Conservation (phyloP, 352 stramenopile genomes). For the Phytophthora uliginosa region DNA sequence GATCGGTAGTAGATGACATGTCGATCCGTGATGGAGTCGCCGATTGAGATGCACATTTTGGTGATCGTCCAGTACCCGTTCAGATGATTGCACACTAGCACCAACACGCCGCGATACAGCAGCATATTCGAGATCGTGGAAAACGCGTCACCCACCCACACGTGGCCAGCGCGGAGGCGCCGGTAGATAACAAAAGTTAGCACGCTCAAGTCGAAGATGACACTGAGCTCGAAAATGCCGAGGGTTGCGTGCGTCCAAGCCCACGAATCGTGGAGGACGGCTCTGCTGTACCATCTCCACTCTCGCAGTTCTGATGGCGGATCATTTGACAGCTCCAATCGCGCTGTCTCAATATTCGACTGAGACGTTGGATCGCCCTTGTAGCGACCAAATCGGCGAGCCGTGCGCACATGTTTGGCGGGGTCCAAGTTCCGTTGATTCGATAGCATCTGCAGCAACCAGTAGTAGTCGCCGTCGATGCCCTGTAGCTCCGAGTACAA, state of each 20-base stretch:
- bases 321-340: conserved; percentile 34
- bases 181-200: conserved; percentile 44
- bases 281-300: conserved; percentile 40
- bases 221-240: conserved; percentile 35
- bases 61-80: conserved; percentile 51
- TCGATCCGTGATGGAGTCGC: conserved; percentile 25
- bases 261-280: conserved; percentile 55
- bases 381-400: conserved; percentile 48
- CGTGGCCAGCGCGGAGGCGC: conserved; percentile 33
- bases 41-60: conserved; percentile 35
- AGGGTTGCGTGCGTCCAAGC: conserved; percentile 53
- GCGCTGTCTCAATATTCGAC: conserved; percentile 46
- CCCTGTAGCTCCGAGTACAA: conserved; percentile 22
- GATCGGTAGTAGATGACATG: conserved; percentile 43
- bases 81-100: conserved; percentile 43
- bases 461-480: conserved; percentile 33
- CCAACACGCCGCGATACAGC: conserved; percentile 39
- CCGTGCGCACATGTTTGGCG: conserved; percentile 34
- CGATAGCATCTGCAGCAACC: conserved; percentile 20
- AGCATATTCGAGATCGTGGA: conserved; percentile 45
- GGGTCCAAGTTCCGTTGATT: conserved; percentile 20
- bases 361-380: conserved; percentile 42
- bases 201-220: conserved; percentile 37
- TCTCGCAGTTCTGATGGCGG: conserved; percentile 30
- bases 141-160: conserved; percentile 59